Evolutionary conservation across 495 filamentous ascomycete genomes (phyloP), one percentile per base, ranked within the genome.

Genomic region (Trichoderma erinaceum): DNA sequence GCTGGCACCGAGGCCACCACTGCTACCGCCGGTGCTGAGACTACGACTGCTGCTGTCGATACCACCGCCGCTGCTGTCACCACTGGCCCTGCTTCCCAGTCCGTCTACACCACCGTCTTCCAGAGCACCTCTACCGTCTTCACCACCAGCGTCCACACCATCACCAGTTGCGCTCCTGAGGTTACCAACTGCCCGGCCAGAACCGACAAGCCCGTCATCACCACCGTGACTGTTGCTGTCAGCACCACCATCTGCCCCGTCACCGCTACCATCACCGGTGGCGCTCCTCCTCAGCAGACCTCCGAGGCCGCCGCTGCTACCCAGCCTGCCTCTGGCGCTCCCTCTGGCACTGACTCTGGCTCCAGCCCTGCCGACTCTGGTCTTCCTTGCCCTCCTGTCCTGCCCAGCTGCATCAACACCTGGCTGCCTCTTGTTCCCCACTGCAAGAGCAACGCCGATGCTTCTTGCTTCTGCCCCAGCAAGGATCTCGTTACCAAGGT

Each of bases 321-420:
- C 41, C 70, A 66, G 21, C 64, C 71, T 66, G 66, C 48, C 18
- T 70, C 67, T 18, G 29, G 29, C 29, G 29, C 29, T 29, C 70
- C 70, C 68, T 71, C 65, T 38, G 70, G 72, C 61, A 70, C 73
- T 41, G 68, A 70, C 21, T 72, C 75, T 66, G 66, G 44, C 32
- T 44, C 46, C 32, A 63, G 29, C 63, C 76, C 80, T 44, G 71
- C 81, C 56, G 73, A 68, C 63, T 78, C 78, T 43, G 70, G 74
- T 46, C 78, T 79, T 27, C 77, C 81, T 52, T 92, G 88, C 84
- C 93, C 93, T 64, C 79, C 79, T 67, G 84, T 90, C 50, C 88
- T 98, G 18, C 92, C 93, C 66, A 87, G 87, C 70, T 98, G 94
- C 81, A 83, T 98, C 80, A 96, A 97, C 86, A 97, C 94, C 71